Base-by-base conservation (phyloP, 2,329 filamentous ascomycete species). In the Colletotrichum melonis region DNA sequence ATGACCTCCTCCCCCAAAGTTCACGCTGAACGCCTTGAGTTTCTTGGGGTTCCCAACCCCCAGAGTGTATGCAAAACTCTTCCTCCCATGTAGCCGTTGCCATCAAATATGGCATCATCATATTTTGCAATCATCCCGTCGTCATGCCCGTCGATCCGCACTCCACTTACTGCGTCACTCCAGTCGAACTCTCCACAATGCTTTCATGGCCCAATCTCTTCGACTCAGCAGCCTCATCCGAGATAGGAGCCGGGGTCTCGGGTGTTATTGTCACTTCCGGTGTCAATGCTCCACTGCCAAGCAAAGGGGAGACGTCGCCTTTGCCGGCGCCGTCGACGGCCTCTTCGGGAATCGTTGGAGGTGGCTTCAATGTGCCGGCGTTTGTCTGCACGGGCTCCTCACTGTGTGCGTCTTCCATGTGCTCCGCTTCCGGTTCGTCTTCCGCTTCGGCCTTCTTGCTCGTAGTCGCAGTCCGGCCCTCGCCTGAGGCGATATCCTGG, bases 231-330 rank as follows among this genome's bases (percentile, higher is more conserved):
- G 81, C 79, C 12, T 76, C 77, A 1, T 79, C 81, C 3, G 83
- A 81, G 1, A 74, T 72, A 0, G 82, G 78, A 0, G 80, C 81
- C 2, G 88, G 87, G 1, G 88, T 89, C 19, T 85, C 87, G 0
- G 87, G 86, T 0, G 87, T 89, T n/a, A 89, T 76, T 54, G 83
- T 84, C 0, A 89, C 76, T 52, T 86, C 80, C 0, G 87, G 87
- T 0, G 85, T 78, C n/a, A 78, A 58, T 6, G 79, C 64, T 26
- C 65, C 72, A 19, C 73, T 77, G 1, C 69, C 72, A n/a, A 68
- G 70, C 2, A 68, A 72, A 22, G 69, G 70, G 1, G 63, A 69
- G 49, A 49, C 49, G 30, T 66, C 72, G 6, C 69, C 66, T 38
- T 42, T 26, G 32, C 74, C 69, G 66, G 57, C 68, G 52, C 60